A percentile compares a stretch with the other conserved stretches of the same genome.
phyloP scores from a whole-genome alignment of 2,329 filamentous ascomycete genomes.

The Colletotrichum lentis region DNA sequence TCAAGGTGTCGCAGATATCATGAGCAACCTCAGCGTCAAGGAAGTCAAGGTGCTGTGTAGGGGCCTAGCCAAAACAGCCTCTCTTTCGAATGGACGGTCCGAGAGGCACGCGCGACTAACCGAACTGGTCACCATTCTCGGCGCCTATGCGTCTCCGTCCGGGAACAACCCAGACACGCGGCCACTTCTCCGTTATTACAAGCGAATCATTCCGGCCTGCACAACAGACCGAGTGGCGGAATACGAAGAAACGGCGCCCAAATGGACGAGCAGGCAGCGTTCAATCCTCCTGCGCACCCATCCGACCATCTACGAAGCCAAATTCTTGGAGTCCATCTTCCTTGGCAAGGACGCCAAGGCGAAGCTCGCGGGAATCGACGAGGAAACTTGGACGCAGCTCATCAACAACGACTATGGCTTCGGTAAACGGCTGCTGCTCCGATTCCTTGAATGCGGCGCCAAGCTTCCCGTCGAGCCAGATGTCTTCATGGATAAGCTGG shows the following conservation, averaged over 20 bases:
- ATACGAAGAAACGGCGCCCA: not conserved
- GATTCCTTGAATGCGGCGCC: not conserved
- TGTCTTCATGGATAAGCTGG: constrained; percentile 8
- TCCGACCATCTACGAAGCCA: constrained; percentile 7
- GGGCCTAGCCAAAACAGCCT: constrained; percentile 15
- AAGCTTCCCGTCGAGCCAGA: not conserved
- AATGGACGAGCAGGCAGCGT: constrained; percentile 14
- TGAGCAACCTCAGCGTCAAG: constrained; percentile 17
- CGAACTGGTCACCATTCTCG: constrained; percentile 5
- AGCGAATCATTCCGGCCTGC: constrained; percentile 15
- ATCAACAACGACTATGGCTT: constrained; percentile 16
- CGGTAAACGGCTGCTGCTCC: constrained; percentile 7
- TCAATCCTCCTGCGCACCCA: constrained; percentile 10
- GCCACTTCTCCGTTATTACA: constrained; percentile 11
- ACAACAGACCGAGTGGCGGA: constrained; percentile 8
- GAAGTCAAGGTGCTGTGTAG: constrained; percentile 16
- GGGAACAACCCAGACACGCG: not conserved
- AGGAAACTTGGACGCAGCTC: not conserved
- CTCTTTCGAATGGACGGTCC: not conserved
- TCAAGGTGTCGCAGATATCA: constrained; percentile 1
- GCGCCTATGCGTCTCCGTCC: not conserved
- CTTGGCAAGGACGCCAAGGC: not conserved
- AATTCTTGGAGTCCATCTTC: constrained; percentile 3
- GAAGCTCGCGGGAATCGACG: not conserved
- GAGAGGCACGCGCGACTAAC: constrained; percentile 11